A percentile compares a stretch with the other conserved stretches of the same genome.
Evolutionary conservation across 441 rosid genomes (phyloP).

Genomic region (Euphorbia neoarborescens): DNA sequence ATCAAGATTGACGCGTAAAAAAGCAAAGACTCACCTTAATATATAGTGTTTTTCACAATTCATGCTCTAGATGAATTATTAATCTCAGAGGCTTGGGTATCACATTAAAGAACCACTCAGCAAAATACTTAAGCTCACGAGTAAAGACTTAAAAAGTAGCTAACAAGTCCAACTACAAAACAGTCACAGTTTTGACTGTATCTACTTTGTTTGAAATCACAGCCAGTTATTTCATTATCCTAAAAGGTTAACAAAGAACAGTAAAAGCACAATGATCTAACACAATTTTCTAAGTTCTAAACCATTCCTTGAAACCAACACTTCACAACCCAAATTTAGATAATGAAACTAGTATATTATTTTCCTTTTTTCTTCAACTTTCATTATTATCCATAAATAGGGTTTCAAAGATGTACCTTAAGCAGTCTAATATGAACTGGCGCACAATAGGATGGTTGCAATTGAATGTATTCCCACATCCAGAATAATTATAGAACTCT

Average conservation of each 20-base stretch:
- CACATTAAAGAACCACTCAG: no score
- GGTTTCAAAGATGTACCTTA: constrained; percentile 44
- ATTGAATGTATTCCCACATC: constrained; percentile 95
- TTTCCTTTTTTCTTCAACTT: not conserved
- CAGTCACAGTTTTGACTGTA: not conserved
- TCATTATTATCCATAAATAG: not conserved
- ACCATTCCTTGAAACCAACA: not conserved
- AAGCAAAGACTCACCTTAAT: not conserved
- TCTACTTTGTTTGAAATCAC: not conserved
- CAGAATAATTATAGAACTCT: constrained; percentile 94
- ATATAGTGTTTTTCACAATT: not conserved
- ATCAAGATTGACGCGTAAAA: not conserved
- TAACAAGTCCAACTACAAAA: not conserved
- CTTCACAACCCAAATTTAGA: not conserved
- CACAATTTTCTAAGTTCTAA: not conserved
- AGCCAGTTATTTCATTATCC: not conserved
- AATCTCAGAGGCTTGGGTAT: not conserved
- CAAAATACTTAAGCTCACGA: no score
- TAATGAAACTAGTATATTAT: not conserved
- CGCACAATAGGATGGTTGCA: constrained; percentile 98
- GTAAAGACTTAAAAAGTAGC: not conserved
- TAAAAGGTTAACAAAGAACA: not conserved
- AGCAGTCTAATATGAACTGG: constrained; percentile 76
- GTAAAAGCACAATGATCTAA: not conserved
- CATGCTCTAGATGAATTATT: not conserved